Evolutionary conservation across 768 basidiomycete species (phyloP).

Genomic region (Austroboletus eburneus): DNA sequence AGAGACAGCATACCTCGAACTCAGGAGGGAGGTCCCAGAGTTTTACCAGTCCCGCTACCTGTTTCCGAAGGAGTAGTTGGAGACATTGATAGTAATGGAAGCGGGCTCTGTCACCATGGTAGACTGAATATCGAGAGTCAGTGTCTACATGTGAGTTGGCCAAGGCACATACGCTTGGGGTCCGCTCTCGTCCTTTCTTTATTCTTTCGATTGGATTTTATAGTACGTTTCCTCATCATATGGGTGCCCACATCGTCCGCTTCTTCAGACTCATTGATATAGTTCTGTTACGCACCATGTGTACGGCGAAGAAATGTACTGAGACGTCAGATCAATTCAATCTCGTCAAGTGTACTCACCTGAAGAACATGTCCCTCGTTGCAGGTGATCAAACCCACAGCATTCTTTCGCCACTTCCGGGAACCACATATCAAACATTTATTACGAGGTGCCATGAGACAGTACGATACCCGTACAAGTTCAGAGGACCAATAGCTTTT

Average conservation of each 20-base stretch:
- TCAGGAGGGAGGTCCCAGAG: slow-evolving; percentile 74
- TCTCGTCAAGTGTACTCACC: slow-evolving; percentile 40
- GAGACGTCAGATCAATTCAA: background rate
- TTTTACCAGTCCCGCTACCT: slow-evolving; percentile 54
- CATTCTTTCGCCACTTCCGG: slow-evolving; percentile 83
- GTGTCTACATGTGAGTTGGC: background rate
- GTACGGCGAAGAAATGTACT: background rate
- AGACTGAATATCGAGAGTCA: slow-evolving; percentile 48
- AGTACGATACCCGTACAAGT: background rate
- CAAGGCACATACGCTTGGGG: slow-evolving; percentile 46
- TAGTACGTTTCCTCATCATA: slow-evolving; percentile 57
- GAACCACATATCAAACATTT: slow-evolving; percentile 80
- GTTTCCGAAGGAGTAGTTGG: slow-evolving; percentile 76
- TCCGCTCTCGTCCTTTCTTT: slow-evolving; percentile 50
- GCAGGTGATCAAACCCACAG: slow-evolving; percentile 78
- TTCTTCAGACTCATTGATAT: slow-evolving; percentile 75
- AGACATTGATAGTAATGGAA: slow-evolving; percentile 82
- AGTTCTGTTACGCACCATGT: slow-evolving; percentile 48
- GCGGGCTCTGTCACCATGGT: slow-evolving; percentile 74
- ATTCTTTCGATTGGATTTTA: slow-evolving; percentile 56
- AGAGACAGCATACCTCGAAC: slow-evolving; percentile 58
- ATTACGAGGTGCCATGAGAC: slow-evolving; percentile 50
- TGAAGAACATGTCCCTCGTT: slow-evolving; percentile 90
- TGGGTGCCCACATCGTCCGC: slow-evolving; percentile 61
- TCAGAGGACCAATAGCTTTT: too few relatives aligned